Conservation (phyloP, 2,329 filamentous ascomycete species). For the Neofusicoccum parvum region DNA sequence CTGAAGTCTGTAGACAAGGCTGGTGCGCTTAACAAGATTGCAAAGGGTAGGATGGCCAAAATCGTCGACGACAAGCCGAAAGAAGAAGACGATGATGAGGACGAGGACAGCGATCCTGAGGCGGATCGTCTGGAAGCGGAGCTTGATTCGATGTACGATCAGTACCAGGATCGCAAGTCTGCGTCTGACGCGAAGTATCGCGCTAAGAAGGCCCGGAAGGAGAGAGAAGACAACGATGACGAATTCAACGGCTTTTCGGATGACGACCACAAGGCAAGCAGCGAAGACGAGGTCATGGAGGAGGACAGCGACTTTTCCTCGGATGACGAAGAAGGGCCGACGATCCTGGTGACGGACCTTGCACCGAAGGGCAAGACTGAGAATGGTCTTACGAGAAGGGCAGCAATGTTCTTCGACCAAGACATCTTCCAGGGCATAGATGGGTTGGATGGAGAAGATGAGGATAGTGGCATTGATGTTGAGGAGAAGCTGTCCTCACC, state of each 20-base stretch:
- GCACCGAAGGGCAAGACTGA: constrained; percentile 54
- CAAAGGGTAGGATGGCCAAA: constrained; percentile 77
- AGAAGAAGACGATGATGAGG: constrained; percentile 48
- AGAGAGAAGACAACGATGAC: constrained; percentile 71
- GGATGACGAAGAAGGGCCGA: constrained; percentile 53
- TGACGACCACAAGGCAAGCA: constrained; percentile 57
- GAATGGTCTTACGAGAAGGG: constrained; percentile 76
- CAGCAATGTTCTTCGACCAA: constrained; percentile 88
- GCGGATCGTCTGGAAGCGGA: constrained; percentile 81
- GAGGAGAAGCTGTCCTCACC: constrained; percentile 31
- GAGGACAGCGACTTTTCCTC: constrained; percentile 67
- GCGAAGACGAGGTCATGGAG: constrained; percentile 59
- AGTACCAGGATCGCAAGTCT: constrained; percentile 79
- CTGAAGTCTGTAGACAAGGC: constrained; percentile 80
- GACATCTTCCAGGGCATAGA: constrained; percentile 88
- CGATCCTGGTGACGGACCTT: constrained; percentile 64
- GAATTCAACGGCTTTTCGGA: constrained; percentile 91
- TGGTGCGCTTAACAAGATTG: constrained; percentile 67
- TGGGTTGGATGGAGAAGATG: constrained; percentile 55
- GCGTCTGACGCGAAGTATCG: constrained; percentile 83
- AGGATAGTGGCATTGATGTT: constrained; percentile 46
- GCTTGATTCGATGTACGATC: constrained; percentile 83
- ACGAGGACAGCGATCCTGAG: constrained; percentile 73
- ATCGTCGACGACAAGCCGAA: constrained; percentile 55
- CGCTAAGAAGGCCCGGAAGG: constrained; percentile 83